phyloP scores from a whole-genome alignment of 441 rosid species.

The Melastoma candidum region DNA sequence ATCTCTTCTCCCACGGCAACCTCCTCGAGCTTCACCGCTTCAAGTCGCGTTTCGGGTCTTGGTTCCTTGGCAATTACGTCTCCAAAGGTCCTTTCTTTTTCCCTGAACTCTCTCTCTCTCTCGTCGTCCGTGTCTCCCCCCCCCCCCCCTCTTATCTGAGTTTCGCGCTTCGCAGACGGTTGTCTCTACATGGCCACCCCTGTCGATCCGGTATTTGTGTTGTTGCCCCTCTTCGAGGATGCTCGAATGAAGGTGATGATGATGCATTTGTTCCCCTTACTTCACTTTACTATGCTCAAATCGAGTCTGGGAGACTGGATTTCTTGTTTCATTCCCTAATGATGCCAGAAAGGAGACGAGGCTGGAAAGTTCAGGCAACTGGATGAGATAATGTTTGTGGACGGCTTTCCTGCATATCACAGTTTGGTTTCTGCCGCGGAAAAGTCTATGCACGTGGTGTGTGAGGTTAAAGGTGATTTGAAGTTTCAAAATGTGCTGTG shows the following conservation, averaged over 20 bases:
- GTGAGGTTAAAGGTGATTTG: slow-evolving; percentile 67
- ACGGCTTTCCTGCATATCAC: slow-evolving; percentile 63
- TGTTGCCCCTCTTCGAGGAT: slow-evolving; percentile 72
- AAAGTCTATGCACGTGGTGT: slow-evolving; percentile 64
- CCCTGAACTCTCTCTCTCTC: no score
- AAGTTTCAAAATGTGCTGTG: not conserved
- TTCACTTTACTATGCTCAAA: not conserved
- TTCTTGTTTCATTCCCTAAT: slow-evolving; percentile 1
- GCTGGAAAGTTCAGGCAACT: slow-evolving; percentile 80
- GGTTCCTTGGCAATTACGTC: slow-evolving; percentile 80
- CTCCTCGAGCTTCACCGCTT: slow-evolving; percentile 82
- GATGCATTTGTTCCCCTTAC: not conserved
- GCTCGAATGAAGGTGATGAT: slow-evolving; percentile 72
- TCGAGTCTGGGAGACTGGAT: slow-evolving; percentile 1
- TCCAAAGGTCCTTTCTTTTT: slow-evolving; percentile 41
- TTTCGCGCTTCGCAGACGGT: slow-evolving; percentile 42
- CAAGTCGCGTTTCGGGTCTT: slow-evolving; percentile 70
- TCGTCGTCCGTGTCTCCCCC: no score
- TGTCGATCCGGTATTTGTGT: slow-evolving; percentile 76
- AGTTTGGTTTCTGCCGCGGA: slow-evolving; percentile 49
- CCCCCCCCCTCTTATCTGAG: no score
- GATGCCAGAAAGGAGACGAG: slow-evolving; percentile 70
- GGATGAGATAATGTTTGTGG: slow-evolving; percentile 66
- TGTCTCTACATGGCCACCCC: slow-evolving; percentile 63
- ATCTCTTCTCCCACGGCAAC: slow-evolving; percentile 36